Conservation (phyloP, 306 rosid genomes). For the Begonia loranthoides region DNA sequence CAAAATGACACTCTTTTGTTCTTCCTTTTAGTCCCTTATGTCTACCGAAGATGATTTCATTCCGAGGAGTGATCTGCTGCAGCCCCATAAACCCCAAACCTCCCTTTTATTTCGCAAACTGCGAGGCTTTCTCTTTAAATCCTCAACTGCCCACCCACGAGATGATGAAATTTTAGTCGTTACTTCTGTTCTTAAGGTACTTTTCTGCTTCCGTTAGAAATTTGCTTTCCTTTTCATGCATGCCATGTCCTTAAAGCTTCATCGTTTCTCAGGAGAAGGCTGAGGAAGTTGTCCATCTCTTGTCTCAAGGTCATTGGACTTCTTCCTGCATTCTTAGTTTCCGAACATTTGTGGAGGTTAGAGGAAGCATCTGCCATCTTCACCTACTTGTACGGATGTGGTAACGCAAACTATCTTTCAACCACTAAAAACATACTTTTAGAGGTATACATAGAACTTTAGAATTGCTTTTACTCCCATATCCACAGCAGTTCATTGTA, state of each 20-base stretch:
- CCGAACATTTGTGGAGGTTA: constrained; percentile 56
- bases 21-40: constrained; percentile 51
- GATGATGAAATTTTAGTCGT: constrained; percentile 32
- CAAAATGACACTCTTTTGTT: constrained; percentile 2
- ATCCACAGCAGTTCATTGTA: too few species aligned
- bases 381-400: constrained; percentile 48
- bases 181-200: constrained; percentile 46
- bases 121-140: constrained; percentile 21
- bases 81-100: constrained; percentile 44
- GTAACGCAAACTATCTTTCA: constrained; percentile 50
- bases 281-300: constrained; percentile 32
- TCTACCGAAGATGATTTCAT: constrained; percentile 55
- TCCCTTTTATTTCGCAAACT: constrained; percentile 33
- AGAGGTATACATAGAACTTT: constrained; percentile 33
- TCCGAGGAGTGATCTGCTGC: constrained; percentile 33
- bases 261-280: constrained; percentile 41
- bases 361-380: constrained; percentile 52
- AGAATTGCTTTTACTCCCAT: too few species aligned
- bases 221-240: constrained; percentile 3
- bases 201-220: neutral
- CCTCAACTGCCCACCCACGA: constrained; percentile 14
- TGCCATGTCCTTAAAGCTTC: neutral
- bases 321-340: constrained; percentile 42
- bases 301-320: constrained; percentile 66
- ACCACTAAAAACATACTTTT: constrained; percentile 28